Evolutionary conservation across 2,329 filamentous ascomycete species (phyloP).

Genomic region (Trichophyton benhamiae): DNA sequence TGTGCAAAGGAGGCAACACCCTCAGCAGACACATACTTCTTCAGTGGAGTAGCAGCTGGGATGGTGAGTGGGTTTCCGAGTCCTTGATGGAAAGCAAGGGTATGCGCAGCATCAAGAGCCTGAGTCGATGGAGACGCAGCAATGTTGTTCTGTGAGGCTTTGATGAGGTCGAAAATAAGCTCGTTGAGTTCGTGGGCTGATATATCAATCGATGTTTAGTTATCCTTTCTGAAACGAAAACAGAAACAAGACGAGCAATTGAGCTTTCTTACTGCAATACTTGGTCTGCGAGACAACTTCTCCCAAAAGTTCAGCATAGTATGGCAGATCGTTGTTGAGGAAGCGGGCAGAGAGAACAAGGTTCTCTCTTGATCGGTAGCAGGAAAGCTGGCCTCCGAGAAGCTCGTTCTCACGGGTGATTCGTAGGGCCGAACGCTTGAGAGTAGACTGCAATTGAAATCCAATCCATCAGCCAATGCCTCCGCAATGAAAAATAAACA

Average conservation of each 20-base stretch:
- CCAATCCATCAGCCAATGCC: conserved; percentile 8
- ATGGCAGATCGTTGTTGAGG: conserved; percentile 87
- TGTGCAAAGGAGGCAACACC: conserved; percentile 63
- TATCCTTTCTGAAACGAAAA: neutral
- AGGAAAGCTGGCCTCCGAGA: conserved; percentile 75
- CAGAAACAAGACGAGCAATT: neutral
- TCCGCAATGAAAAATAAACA: neutral
- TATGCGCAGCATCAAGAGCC: conserved; percentile 76
- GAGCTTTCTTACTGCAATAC: conserved; percentile 50
- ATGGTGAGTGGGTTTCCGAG: conserved; percentile 71
- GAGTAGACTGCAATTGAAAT: conserved; percentile 50
- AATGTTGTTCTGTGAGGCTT: conserved; percentile 63
- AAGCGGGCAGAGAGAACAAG: conserved; percentile 89
- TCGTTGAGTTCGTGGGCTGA: conserved; percentile 82
- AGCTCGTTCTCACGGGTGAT: conserved; percentile 94
- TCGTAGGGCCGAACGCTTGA: conserved; percentile 75
- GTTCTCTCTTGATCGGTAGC: conserved; percentile 87
- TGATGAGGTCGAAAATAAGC: conserved; percentile 66
- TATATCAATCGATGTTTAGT: conserved; percentile 10
- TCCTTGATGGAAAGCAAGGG: conserved; percentile 81
- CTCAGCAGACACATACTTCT: conserved; percentile 68
- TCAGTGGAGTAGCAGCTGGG: conserved; percentile 56
- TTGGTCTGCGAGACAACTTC: conserved; percentile 84
- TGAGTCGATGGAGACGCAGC: conserved; percentile 51
- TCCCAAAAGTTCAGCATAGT: conserved; percentile 89